Base-by-base conservation (phyloP, 331 rosid genomes). In the Malus hybrid region DNA sequence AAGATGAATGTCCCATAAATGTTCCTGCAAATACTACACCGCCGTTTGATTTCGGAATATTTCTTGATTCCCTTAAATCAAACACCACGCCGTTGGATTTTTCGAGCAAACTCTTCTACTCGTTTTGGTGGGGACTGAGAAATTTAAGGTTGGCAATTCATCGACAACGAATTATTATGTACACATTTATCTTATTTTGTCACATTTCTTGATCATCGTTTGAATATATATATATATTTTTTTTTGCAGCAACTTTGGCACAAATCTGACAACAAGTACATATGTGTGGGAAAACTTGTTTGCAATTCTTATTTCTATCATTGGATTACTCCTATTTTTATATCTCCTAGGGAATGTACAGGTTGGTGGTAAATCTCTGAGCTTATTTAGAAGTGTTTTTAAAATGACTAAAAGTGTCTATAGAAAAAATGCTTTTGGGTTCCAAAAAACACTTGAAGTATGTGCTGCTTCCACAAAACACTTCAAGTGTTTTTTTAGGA, bases 71-170 rank as follows among this genome's bases (percentile, higher is more conserved):
- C 14, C 55, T 68, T 9, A 48, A 28, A 24, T 77, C 63, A 24
- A 50, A 73, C 30, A 26, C 72, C 3, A 13, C 3, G 2, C 2
- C 70, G 16, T 74, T 7, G 0, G 19, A 32, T 36, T 74, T 79
- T 48, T 9, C 60, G 3, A 12, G 2, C 15, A 73, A 74, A 19
- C 48, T 79, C 20, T 10, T 64, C 8, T 63, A 32, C 36, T 68
- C 53, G 7, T 80, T 80, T 5, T 67, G 58, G 44, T 80, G 83
- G 83, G 76, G 83, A 2, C 19, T 80, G 3, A 39, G 62, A 34
- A 63, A 70, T 58, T 34, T 80, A 44, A 80, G 79, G 76, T 48
- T 50, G 48, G 7, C 56, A 50, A 11, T 12, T 2, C 2, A 57
- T 57, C 12, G 6, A 57, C 63, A 57, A 18, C 19, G 7, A 14